phyloP scores from a whole-genome alignment of 1,284 basidiomycete genomes.

The Trichosporon asahii region DNA sequence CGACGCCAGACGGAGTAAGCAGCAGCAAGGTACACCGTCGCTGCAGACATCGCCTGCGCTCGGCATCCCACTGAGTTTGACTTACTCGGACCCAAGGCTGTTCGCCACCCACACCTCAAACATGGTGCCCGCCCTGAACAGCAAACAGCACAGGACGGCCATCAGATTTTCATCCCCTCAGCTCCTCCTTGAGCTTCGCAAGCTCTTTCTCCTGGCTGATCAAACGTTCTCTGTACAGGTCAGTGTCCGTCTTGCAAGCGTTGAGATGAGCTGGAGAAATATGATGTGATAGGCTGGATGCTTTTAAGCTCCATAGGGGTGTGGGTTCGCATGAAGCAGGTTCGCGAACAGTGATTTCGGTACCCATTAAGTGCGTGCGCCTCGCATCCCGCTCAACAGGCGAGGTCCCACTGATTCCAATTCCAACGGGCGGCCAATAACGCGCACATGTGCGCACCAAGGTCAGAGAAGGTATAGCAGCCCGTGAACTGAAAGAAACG shows the following conservation, averaged over 20 bases:
- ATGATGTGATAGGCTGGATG: too few species aligned
- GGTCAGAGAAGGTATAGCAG: neutral
- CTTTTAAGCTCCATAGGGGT: neutral
- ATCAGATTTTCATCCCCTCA: slow-evolving; percentile 10
- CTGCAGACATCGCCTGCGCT: neutral
- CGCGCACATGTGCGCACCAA: neutral
- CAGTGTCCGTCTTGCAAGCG: neutral
- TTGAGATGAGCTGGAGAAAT: too few species aligned
- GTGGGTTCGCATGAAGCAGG: neutral
- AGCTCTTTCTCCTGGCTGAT: slow-evolving; percentile 56
- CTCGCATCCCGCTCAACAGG: neutral
- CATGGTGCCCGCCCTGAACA: neutral
- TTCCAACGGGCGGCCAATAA: neutral
- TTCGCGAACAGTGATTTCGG: neutral
- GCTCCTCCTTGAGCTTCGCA: slow-evolving; percentile 23
- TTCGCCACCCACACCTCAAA: neutral
- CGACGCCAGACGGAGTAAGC: too few species aligned
- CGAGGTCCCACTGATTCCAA: neutral
- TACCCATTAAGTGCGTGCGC: neutral
- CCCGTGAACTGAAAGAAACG: neutral
- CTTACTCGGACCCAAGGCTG: neutral
- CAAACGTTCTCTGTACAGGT: slow-evolving; percentile 47
- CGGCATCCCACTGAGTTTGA: neutral
- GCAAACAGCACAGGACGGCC: neutral
- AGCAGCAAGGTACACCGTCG: neutral